phyloP scores from a whole-genome alignment of 306 rosid genomes.

The Castanea crenata region DNA sequence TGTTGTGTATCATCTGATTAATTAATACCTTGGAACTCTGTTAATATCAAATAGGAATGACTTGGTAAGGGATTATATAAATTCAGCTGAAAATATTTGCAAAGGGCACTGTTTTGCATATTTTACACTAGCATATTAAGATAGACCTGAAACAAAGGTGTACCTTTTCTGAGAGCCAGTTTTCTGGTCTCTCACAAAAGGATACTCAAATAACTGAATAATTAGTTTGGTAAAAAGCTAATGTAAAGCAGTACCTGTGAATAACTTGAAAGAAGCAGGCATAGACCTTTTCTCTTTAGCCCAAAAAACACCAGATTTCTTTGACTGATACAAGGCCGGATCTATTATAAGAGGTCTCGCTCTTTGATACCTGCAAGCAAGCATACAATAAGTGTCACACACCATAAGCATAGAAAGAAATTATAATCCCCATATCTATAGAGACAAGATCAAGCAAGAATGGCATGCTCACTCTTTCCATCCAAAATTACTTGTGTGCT shows the following conservation, averaged over 20 bases:
- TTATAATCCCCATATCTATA: neutral
- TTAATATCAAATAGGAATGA: neutral
- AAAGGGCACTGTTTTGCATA: neutral
- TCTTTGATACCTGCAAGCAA: conserved; percentile 58
- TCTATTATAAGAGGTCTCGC: conserved; percentile 81
- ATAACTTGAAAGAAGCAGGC: conserved; percentile 88
- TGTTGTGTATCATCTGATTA: conserved; percentile 1
- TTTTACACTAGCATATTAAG: neutral
- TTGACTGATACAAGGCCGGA: conserved; percentile 80
- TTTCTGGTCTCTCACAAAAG: too few relatives aligned
- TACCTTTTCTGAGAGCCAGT: too few relatives aligned
- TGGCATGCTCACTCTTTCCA: conserved; percentile 83
- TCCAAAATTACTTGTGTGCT: conserved; percentile 85
- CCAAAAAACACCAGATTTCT: conserved; percentile 83
- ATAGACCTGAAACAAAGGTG: neutral
- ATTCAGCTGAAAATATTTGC: neutral
- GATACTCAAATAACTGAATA: neutral
- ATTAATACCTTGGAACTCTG: neutral
- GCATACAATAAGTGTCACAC: conserved; percentile 4
- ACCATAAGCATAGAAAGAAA: conserved; percentile 7
- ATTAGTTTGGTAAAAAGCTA: neutral
- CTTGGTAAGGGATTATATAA: neutral
- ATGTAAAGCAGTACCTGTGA: conserved; percentile 51
- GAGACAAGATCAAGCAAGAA: conserved; percentile 13
- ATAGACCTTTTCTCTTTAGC: conserved; percentile 88